phyloP scores from a whole-genome alignment of 176 grass and related monocot genomes.

The Thinopyrum elongatum region DNA sequence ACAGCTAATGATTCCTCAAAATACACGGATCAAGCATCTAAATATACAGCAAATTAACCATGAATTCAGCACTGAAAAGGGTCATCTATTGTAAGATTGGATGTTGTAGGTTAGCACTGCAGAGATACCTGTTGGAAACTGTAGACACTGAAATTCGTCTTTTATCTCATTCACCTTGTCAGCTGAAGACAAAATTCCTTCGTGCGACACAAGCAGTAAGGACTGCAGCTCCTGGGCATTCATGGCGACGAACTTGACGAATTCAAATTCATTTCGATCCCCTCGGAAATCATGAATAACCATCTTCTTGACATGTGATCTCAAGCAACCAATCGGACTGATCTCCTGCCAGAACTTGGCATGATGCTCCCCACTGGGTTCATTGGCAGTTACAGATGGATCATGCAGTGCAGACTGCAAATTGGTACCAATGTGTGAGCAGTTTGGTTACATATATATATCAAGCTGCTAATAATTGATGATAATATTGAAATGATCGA shows the following conservation, averaged over 20 bases:
- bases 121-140: neutral
- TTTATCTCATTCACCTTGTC: neutral
- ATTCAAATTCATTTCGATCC: neutral
- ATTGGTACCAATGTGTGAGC: neutral
- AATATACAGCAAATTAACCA: neutral
- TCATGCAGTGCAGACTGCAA: slow-evolving; percentile 15
- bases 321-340: neutral
- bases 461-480: neutral
- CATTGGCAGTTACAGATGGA: neutral
- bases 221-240: neutral
- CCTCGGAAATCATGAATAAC: neutral
- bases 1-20: neutral
- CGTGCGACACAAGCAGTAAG: neutral
- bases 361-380: neutral
- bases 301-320: neutral
- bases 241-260: neutral
- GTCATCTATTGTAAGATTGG: too few relatives aligned
- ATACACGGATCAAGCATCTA: neutral
- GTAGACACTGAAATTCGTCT: neutral
- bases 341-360: neutral
- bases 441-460: neutral
- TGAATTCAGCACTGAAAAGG: too few relatives aligned
- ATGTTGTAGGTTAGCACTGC: neutral
- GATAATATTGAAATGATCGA: neutral
- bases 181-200: neutral